Base-by-base conservation (phyloP, 192 early-diverging fungal species). In the Lobosporangium transversale region DNA sequence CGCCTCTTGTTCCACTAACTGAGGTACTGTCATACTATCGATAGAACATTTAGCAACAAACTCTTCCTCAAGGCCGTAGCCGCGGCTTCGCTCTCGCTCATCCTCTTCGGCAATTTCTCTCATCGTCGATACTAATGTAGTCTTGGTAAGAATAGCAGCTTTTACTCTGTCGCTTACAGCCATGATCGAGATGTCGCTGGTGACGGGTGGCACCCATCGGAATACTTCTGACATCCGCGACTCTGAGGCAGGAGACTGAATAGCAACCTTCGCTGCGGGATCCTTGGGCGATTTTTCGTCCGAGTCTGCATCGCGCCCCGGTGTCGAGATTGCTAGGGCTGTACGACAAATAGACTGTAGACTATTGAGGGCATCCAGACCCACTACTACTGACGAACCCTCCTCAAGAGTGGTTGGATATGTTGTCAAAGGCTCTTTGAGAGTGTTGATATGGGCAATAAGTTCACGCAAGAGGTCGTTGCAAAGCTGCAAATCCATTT, bases 401-500 rank as follows among this genome's bases (percentile, higher is more conserved):
- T 69, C 75, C 0, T 53, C 71, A 2, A 36, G 45, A 29, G 40
- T 27, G 2, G 49, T 11, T 1, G 56, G 24, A 1, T 43, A 55
- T 6, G 53, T 23, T 9, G 30, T 18, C 2, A 44, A 48, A 1
- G 66, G 53, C 18, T 68, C 66, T 14, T 70, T 71, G 24, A 81
- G 27, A 10, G 66, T 75, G 52, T 76, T 65, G 35, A 87, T 62
- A 32, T 87, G 84, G 0, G 70, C 42, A 37, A 83, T 85, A 17
- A 86, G 74, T 29, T 90, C 89, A 21, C 83, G 79, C 18, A 94
- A 68, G 27, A 85, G 82, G 35, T 95, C 93, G 65, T 94, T 91
- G 23, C 87, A 84, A 17, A 93, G 73, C n/a, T 79, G 79, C 14
- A 94, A 71, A 43, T 94, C 92, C 85, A 88, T 92, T 71, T 94